A percentile compares a stretch with the other conserved stretches of the same genome.
Evolutionary conservation across 306 rosid species (phyloP).

Genomic region (Phaseolus lunatus): DNA sequence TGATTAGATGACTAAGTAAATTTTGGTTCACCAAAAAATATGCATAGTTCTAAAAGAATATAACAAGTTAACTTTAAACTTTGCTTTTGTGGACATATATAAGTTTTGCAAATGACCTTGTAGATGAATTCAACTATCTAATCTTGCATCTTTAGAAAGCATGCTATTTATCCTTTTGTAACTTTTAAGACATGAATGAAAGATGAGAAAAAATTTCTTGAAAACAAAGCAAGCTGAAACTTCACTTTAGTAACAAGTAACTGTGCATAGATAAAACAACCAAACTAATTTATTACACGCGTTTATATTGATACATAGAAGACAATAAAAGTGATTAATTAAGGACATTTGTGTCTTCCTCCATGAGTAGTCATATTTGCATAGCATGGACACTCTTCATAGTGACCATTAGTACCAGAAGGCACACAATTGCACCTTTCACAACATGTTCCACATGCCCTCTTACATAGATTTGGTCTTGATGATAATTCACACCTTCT

Average conservation of each 20-base stretch:
- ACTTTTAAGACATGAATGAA: neutral
- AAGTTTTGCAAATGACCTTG: too few relatives aligned
- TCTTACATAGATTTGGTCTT: constrained; percentile 56
- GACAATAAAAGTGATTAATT: neutral
- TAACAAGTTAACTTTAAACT: too few relatives aligned
- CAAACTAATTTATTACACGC: neutral
- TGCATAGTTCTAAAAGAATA: neutral
- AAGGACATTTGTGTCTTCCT: constrained; percentile 76
- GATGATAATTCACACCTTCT: constrained; percentile 67
- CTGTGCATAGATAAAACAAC: neutral
- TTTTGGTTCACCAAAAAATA: neutral
- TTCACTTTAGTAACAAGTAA: neutral
- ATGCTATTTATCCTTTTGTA: neutral
- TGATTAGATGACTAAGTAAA: too few relatives aligned
- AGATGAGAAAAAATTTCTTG: neutral
- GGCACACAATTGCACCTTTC: constrained; percentile 72
- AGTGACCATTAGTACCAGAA: constrained; percentile 67
- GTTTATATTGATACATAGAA: neutral
- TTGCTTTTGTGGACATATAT: too few relatives aligned
- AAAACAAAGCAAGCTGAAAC: neutral
- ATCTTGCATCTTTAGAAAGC: neutral
- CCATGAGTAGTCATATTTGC: constrained; percentile 69
- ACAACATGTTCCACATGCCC: constrained; percentile 81
- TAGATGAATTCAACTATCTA: neutral
- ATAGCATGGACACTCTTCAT: constrained; percentile 71